Base-by-base conservation (phyloP, 495 filamentous ascomycete species). In the Aspergillus heteromorphus region DNA sequence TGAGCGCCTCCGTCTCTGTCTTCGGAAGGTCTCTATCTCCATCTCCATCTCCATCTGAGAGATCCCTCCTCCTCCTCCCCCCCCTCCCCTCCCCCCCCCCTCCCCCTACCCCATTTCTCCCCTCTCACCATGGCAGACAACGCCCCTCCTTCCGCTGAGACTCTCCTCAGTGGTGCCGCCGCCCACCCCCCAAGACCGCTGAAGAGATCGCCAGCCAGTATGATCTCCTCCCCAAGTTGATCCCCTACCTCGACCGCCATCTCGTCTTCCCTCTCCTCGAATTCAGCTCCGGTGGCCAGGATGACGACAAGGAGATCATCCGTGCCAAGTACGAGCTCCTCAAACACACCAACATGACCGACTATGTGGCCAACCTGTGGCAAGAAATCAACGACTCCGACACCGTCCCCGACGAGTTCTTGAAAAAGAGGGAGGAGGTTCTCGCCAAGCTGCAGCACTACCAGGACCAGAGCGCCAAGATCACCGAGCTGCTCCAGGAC, bases 291-390 rank as follows among this genome's bases (percentile, higher is more conserved):
- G 72, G 43, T n/a, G 21, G 69, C 50, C 72, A 84, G 70, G 80
- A 80, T 62, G 78, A 81, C 53, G 74, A 86, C 30, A 75, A 79
- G 49, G 86, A 90, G 63, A 85, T 92, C 60, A 83, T 81, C 25
- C 83, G 86, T 65, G 83, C 89, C 64, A 95, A 95, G 69, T 96
- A 90, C 69, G 84, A 91, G 70, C 82, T 98, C 25, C 83, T 97
- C 52, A 92, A 95, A 79, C 83, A 87, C 69, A 96, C 93, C 53
- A 95, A 97, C 78, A 98, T 98, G 93, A 90, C 84, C 61, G 93
- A 97, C 72, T 98, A 95, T 69, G 89, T 97, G 38, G 89, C 90
- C 59, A 85, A 85, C 57, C 76, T 98, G 63, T 88, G 95, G 77
- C 81, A 85, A 66, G 85, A 96, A 67, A 82, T 98, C 58, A 82